Base-by-base conservation (phyloP, 108 stramenopile genomes). In the Ochromonas danica region DNA sequence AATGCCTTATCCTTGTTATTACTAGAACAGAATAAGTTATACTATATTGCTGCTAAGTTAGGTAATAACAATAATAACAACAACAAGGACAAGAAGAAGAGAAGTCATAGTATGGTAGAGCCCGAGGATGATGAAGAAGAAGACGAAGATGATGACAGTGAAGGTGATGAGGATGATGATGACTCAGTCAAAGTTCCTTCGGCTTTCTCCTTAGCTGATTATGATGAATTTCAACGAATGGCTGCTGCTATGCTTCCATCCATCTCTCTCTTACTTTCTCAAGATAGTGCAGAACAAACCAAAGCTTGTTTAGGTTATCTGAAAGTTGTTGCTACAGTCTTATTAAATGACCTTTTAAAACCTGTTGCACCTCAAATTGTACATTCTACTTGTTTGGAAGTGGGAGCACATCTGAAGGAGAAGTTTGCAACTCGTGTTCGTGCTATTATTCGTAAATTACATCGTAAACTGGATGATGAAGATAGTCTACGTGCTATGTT, bases 281-380 rank as follows among this genome's bases (percentile, higher is more conserved):
- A 70, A 70, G 67, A 70, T 14, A 70, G 6, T 70, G 6, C 41
- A 70, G 67, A 70, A 22, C 67, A 70, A 42, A 70, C 67, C 67
- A 70, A 42, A 42, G 67, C 67, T 70, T 6, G 6, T 6, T 22
- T 70, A 42, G 6, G 14, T 14, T 70, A 40, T 22, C 22, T 70
- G 14, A 70, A 22, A 70, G 22, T 70, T 14, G 6, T 6, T 70
- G 6, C 41, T 70, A 22, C 40, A 14, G 22, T 70, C 22, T 42
- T 70, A 6, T 22, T 22, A 40, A 22, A 40, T 38, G 36, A 38
- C 14, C 40, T 70, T 38, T 42, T 70, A 22, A 22, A 70, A 38
- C 22, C 67, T 14, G 22, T 70, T 6, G 22, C 14, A 14, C 14
- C 6, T 14, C 6, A 6, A 14, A 70, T 70, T 6, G 22, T 70